Conservation (phyloP, 2,329 filamentous ascomycete species). For the Phoma sp. region DNA sequence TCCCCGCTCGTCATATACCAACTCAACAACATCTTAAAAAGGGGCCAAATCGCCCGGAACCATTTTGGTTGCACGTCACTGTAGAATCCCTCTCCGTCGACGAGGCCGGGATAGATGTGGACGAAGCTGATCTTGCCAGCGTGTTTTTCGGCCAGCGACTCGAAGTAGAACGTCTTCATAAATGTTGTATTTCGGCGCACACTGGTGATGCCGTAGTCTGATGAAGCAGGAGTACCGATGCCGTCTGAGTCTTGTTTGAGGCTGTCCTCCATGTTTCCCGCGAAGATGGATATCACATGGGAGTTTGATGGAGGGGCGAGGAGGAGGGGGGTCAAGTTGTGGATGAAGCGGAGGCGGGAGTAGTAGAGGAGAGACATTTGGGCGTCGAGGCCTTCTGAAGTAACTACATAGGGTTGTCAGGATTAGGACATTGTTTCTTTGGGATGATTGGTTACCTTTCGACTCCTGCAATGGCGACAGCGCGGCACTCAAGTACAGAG, state of each 20-base stretch:
- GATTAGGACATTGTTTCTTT: neutral
- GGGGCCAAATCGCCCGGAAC: conserved; percentile 36
- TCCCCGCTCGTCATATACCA: conserved; percentile 30
- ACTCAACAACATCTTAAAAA: conserved; percentile 31
- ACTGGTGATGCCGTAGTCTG: conserved; percentile 34
- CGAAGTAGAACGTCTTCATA: conserved; percentile 42
- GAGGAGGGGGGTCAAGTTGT: conserved; percentile 47
- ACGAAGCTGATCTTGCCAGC: conserved; percentile 37
- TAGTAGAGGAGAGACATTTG: conserved; percentile 45
- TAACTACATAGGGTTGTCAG: conserved; percentile 44
- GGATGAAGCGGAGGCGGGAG: conserved; percentile 48
- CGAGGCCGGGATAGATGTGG: conserved; percentile 43
- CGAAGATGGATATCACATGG: conserved; percentile 46
- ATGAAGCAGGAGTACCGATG: conserved; percentile 29
- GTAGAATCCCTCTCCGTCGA: conserved; percentile 38
- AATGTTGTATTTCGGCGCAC: conserved; percentile 39
- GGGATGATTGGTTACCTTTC: conserved; percentile 56
- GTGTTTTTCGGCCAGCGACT: conserved; percentile 31
- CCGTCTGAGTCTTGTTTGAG: conserved; percentile 34
- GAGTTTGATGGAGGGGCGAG: conserved; percentile 20
- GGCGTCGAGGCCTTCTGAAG: conserved; percentile 44
- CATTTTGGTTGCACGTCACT: conserved; percentile 34
- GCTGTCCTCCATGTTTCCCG: conserved; percentile 35
- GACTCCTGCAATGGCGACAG: conserved; percentile 47
- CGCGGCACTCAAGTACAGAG: conserved; percentile 42